Base-by-base conservation (phyloP, 805 yeast species). In the Kodamaea hsintzibuensis region DNA sequence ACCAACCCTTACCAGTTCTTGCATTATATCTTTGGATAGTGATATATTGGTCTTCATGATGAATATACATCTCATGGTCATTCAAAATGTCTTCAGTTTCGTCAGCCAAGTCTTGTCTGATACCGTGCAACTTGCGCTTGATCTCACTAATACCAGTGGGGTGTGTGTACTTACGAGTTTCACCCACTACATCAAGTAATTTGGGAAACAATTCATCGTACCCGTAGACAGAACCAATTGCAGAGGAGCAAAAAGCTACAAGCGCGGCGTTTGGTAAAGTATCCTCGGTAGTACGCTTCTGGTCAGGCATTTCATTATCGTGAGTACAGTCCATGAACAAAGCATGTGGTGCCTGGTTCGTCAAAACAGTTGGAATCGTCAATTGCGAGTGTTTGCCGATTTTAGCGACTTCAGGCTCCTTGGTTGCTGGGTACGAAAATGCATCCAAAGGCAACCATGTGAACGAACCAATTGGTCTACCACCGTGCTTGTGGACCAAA, bases 241-340 rank as follows among this genome's bases (percentile, higher is more conserved):
- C 97, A 51, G 96, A 89, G 0, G 96, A 84, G 63, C 98, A 92
- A 67, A 93, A 82, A 0, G 98, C 86, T 3, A 95, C 98, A 50
- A 93, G 76, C 0, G 97, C 99, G 2, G 98, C 98, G 63, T 88
- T 93, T 8, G 98, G 96, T 43, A 93, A 77, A 0, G 98, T 92
- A 64, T 93, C 99, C 65, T 92, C 97, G 1, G 90, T 87, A 0
- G 97, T 91, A 66, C 98, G 83, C 71, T 88, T 91, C 61, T 93
- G 96, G 43, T 79, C 81, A 1, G 98, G 96, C 17, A 85, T 86
- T 71, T 91, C 95, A 65, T 93, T 93, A 69, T 93, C 99, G 68
- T 93, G 99, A 1, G 98, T 92, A 64, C 98, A 93, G 66, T 95
- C 98, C 98, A 95, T 93, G 62, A 93, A 88, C 61, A 95, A 76